Conservation (phyloP, 345 rosid species). For the Ceriops zippeliana region DNA sequence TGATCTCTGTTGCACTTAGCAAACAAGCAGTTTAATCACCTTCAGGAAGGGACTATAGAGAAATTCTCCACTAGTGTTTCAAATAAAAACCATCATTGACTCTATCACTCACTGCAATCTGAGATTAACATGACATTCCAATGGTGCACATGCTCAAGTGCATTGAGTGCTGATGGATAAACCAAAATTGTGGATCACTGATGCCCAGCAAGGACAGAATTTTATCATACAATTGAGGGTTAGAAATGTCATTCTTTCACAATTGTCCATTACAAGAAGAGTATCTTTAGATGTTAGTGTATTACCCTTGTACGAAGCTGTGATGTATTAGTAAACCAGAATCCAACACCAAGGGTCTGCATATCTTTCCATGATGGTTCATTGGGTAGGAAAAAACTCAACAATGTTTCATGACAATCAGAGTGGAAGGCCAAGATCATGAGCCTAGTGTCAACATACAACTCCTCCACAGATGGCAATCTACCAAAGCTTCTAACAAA, state of each 20-base stretch:
- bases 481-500: slow-evolving; percentile 54
- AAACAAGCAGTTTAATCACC: not conserved
- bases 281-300: not conserved
- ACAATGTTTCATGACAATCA: slow-evolving; percentile 77
- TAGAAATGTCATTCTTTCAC: slow-evolving; percentile 1
- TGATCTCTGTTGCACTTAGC: not conserved
- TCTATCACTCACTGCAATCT: not conserved
- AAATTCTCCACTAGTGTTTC: not conserved
- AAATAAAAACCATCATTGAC: not conserved
- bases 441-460: slow-evolving; percentile 57
- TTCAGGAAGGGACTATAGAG: not conserved
- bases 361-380: slow-evolving; percentile 88
- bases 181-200: slow-evolving; percentile 6
- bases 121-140: too few species aligned
- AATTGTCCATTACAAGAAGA: not conserved
- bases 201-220: not conserved
- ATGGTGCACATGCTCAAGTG: slow-evolving; percentile 8
- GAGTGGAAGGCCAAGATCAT: slow-evolving; percentile 92
- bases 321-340: slow-evolving; percentile 67
- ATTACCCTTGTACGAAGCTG: slow-evolving; percentile 76
- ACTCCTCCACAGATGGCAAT: slow-evolving; percentile 54
- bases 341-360: slow-evolving; percentile 79
- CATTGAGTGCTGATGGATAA: not conserved
- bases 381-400: slow-evolving; percentile 54
- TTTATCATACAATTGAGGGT: slow-evolving; percentile 1